Evolutionary conservation across 169 alveolate species (phyloP).

Genomic region (Eimeria necatrix): DNA sequence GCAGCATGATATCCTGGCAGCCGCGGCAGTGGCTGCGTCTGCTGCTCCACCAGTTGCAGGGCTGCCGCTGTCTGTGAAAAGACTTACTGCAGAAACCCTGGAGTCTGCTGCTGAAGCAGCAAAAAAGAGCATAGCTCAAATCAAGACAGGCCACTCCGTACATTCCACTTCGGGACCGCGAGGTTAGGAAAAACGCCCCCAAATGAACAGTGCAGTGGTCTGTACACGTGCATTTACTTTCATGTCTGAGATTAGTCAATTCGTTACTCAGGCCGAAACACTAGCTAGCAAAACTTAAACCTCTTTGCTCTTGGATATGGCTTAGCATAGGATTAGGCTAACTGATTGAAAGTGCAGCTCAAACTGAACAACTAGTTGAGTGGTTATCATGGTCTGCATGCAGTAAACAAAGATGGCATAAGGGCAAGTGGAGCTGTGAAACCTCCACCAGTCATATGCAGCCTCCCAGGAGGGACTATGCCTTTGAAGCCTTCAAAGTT

Average conservation of each 20-base stretch:
- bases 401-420: background rate
- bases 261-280: too few relatives aligned
- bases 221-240: background rate
- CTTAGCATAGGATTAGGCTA: too few relatives aligned
- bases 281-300: too few relatives aligned
- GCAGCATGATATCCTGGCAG: conserved; percentile 59
- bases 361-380: too few relatives aligned
- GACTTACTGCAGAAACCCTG: conserved; percentile 28
- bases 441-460: conserved; percentile 46
- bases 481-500: conserved; percentile 40
- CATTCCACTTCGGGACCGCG: background rate
- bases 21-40: conserved; percentile 58
- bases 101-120: conserved; percentile 34
- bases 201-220: too few relatives aligned
- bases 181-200: background rate
- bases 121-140: background rate
- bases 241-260: too few relatives aligned
- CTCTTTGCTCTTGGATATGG: too few relatives aligned
- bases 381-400: background rate
- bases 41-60: conserved; percentile 39
- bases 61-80: background rate
- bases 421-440: background rate
- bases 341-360: too few relatives aligned
- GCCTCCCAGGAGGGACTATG: background rate
- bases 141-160: background rate